Evolutionary conservation across 2,329 filamentous ascomycete species (phyloP).

Genomic region (Albophoma yamanashiensis): DNA sequence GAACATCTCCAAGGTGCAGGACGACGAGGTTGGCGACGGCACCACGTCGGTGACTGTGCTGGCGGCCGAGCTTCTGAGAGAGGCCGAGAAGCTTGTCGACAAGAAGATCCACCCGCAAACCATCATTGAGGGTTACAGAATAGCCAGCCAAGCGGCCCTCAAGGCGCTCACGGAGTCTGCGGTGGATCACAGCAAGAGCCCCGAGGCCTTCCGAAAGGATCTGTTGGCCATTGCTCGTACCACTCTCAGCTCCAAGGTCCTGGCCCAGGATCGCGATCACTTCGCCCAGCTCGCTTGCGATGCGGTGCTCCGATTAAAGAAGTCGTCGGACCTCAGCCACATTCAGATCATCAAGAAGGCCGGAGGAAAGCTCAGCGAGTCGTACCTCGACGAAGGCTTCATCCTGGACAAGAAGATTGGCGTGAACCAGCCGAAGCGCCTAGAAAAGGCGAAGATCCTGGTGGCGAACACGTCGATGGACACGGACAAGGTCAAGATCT

Average conservation of each 20-base stretch:
- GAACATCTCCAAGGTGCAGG: conserved; percentile 98
- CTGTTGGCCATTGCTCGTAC: conserved; percentile 85
- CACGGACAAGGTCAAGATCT: conserved; percentile 99
- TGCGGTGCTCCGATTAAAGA: conserved; percentile 80
- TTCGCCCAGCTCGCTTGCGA: conserved; percentile 86
- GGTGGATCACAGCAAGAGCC: conserved; percentile 79
- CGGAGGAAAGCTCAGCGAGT: conserved; percentile 93
- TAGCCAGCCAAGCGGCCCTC: conserved; percentile 85
- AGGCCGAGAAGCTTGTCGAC: conserved; percentile 94
- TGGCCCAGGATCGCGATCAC: conserved; percentile 86
- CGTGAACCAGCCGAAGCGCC: conserved; percentile 92
- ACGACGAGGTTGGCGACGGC: conserved; percentile 96
- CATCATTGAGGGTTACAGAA: conserved; percentile 97
- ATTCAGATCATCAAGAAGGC: conserved; percentile 99
- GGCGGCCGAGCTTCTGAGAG: conserved; percentile 86
- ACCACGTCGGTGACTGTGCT: conserved; percentile 97
- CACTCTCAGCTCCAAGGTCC: conserved; percentile 93
- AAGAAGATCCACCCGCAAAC: conserved; percentile 99
- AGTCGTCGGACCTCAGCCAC: conserved; percentile 87
- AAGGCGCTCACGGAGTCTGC: conserved; percentile 74
- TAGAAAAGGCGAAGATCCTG: conserved; percentile 97
- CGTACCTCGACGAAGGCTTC: conserved; percentile 95
- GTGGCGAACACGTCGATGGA: conserved; percentile 99
- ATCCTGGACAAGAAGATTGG: conserved; percentile 99
- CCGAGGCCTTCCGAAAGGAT: conserved; percentile 79